Base-by-base conservation (phyloP, 768 basidiomycete species). In the Phylloporus sp. region DNA sequence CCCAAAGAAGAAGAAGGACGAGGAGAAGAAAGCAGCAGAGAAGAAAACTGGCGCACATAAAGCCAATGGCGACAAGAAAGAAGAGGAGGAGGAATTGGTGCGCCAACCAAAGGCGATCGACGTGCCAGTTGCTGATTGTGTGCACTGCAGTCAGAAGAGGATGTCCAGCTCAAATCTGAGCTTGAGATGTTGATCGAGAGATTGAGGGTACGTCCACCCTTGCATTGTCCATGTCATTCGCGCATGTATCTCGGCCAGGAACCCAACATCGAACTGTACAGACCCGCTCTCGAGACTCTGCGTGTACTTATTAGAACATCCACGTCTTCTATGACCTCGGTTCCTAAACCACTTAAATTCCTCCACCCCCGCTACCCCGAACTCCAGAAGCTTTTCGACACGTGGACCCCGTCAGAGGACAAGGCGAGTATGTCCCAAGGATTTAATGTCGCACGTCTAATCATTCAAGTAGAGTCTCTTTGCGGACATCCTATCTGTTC, bases 291-390 rank as follows among this genome's bases (percentile, higher is more conserved):
- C 13, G 95, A 99, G 71, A 91, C 91, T 4, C 77, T 99, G 9
- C 81, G 95, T 38, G 92, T 88, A 7, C 75, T 98, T 34, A 98
- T 98, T 60, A 78, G 91, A 61, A 97, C 95, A 6, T 93, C 93
- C 10, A 99, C 96, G 4, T 94, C 90, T 14, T 96, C 93, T 6
- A 98, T 99, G 95, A 99, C 96, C 10, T 94, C 92, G 20, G 95
- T 99, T 9, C 96, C 96, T 1, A 98, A 99, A 72, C 96, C 96
- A 23, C 78, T 99, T 48, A 99, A 99, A 71, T 99, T 99, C 70
- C 78, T 99, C 24, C 85, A 93, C 46, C 94, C 93, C 27, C 86
- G 92, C 64, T 99, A 95, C 64, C 88, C 86, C 38, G 84, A 81
- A 48, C 78, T 95, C 33, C 87, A 93, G 66, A 74, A 74, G 20